Conservation (phyloP, 2,329 filamentous ascomycete genomes). For the Beauveria rudraprayagi region DNA sequence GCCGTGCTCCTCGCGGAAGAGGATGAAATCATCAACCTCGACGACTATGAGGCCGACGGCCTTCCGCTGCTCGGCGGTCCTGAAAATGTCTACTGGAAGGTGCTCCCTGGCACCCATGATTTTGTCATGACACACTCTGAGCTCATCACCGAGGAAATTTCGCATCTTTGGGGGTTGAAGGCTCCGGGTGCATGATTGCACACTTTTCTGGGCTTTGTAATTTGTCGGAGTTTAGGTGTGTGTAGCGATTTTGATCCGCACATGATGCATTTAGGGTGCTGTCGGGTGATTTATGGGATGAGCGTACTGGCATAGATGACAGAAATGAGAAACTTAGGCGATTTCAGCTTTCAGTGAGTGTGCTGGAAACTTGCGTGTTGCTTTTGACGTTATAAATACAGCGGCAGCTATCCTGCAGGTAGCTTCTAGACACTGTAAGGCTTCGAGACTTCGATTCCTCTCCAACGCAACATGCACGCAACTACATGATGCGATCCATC, state of each 20-base stretch:
- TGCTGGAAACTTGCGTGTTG: no score
- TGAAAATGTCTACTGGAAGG: constrained; percentile 40
- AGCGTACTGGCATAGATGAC: neutral
- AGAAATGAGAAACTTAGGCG: no score
- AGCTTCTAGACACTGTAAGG: no score
- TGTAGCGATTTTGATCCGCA: neutral
- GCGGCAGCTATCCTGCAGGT: no score
- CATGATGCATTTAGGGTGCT: neutral
- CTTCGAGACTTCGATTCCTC: no score
- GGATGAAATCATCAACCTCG: constrained; percentile 45
- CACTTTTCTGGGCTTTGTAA: neutral
- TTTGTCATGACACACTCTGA: constrained; percentile 51
- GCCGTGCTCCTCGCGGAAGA: constrained; percentile 43
- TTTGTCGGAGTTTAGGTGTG: neutral
- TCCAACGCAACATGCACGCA: no score
- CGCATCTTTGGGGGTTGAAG: constrained; percentile 36
- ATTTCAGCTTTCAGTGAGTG: no score
- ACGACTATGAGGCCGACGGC: constrained; percentile 41
- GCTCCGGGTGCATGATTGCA: neutral
- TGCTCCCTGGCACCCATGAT: constrained; percentile 50
- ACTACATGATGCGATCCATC: no score
- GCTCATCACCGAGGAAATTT: constrained; percentile 37
- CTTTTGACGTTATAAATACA: no score
- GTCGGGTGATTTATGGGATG: neutral
- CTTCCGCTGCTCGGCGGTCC: constrained; percentile 43